phyloP scores from a whole-genome alignment of 371 early-diverging fungal genomes.

The Phascolomyces articulosus region DNA sequence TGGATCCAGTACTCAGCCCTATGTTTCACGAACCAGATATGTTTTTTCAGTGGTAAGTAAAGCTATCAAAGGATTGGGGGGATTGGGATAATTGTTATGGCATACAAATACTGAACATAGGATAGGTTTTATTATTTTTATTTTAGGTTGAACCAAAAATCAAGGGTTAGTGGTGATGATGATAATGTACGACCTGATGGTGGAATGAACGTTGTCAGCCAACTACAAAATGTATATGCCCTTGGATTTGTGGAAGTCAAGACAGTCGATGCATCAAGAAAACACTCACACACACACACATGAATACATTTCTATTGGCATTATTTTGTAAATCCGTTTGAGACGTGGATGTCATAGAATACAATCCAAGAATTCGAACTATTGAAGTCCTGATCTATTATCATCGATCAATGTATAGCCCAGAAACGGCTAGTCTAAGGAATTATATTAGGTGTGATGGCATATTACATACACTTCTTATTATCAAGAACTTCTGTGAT shows the following conservation, averaged over 20 bases:
- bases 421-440: no score
- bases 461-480: background rate
- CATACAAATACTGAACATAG: background rate
- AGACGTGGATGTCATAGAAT: conserved; percentile 16
- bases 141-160: conserved; percentile 9
- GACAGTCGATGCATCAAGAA: conserved; percentile 6
- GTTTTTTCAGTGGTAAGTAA: conserved; percentile 6
- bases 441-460: no score
- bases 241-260: conserved; percentile 24
- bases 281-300: conserved; percentile 7
- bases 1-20: conserved; percentile 9
- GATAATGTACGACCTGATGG: conserved; percentile 13
- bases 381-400: conserved; percentile 9
- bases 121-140: background rate
- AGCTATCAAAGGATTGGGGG: background rate
- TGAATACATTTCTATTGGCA: conserved; percentile 17
- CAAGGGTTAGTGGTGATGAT: background rate
- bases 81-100: background rate
- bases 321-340: conserved; percentile 22
- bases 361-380: conserved; percentile 17
- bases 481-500: background rate
- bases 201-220: conserved; percentile 3
- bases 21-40: conserved; percentile 8
- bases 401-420: background rate
- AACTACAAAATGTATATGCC: conserved; percentile 11